Evolutionary conservation across 2,329 filamentous ascomycete genomes (phyloP), one percentile per base, ranked within the genome.

Genomic region (Diplodia scrobiculata): DNA sequence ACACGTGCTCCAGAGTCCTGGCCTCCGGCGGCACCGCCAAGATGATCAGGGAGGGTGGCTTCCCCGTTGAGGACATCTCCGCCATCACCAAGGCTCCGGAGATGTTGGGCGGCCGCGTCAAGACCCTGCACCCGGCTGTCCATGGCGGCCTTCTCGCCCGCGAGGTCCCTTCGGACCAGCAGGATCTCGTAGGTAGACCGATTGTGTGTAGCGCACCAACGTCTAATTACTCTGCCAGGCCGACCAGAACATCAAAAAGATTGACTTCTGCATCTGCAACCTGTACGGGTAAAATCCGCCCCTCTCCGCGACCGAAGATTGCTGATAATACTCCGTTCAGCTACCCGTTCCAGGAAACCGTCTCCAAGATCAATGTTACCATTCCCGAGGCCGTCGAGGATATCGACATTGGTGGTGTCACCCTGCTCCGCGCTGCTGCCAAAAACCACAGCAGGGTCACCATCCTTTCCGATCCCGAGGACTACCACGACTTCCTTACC

Each of bases 341-440:
- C 25, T 98, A 99, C 80, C 95, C 95, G 13, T 99, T 99, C 88
- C 97, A 97, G 84, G 93, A 98, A 78, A 99, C 95, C 36, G 89
- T 99, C 72, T 90, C 92, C 73, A 96, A 97, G 85, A 88, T 96
- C 83, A 96, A 97, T 75, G 95, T 99, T 74, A 98, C 94, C 68
- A 91, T 99, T 69, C 88, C 91, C 62, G 94, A 99, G 82, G 95
- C 95, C 62, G 94, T 99, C 47, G 95, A 99, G 82, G 95, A 99
- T 83, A 96, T 99, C 74, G 95, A 99, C 80, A 97, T 99, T 76
- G 95, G 77, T 71, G 95, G 95, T 73, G 95, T 99, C 63, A 99
- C 95, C 47, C 88, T 99, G 68, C 91, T 99, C 76, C 90, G 95
- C 70, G 95, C 95, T 66, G 95, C 95, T 29, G 95, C 95, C 73